These are phyloP conservation scores for Dictyostelium firmibasis DNA, from an alignment of 78 protist species.

Conservation along the genomic window DNA sequence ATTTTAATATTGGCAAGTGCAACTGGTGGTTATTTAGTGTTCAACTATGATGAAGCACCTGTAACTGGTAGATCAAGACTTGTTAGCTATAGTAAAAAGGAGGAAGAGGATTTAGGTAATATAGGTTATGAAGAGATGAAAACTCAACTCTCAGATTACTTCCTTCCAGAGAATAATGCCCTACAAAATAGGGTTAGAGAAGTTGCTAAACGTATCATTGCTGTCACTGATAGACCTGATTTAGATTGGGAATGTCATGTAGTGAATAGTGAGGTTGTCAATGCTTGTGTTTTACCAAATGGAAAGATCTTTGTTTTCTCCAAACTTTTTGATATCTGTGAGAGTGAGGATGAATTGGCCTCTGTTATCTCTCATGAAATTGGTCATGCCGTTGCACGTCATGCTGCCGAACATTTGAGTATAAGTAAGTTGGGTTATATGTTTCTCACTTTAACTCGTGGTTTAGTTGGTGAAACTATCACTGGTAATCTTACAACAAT, in stretches of 20 bases:
- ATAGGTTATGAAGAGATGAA: constrained; percentile 18
- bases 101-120: constrained; percentile 30
- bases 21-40: constrained; percentile 6
- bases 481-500: constrained; percentile 43
- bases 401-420: constrained; percentile 52
- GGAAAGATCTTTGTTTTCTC: constrained; percentile 58
- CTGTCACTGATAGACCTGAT: background rate
- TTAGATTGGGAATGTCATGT: constrained; percentile 80
- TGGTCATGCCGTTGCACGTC: constrained; percentile 79
- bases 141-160: background rate
- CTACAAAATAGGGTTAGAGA: constrained; percentile 43
- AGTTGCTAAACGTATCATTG: constrained; percentile 34
- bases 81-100: background rate
- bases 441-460: constrained; percentile 54
- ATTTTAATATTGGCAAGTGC: background rate
- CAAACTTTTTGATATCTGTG: constrained; percentile 14
- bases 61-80: constrained; percentile 48
- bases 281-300: constrained; percentile 73
- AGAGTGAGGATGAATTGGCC: constrained; percentile 69
- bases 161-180: constrained; percentile 36
- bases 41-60: constrained; percentile 43
- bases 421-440: constrained; percentile 9
- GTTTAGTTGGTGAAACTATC: constrained; percentile 68
- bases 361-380: constrained; percentile 64
- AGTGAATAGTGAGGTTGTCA: constrained; percentile 13